Evolutionary conservation across 345 rosid genomes (phyloP).

Genomic region (Lumnitzera racemosa): DNA sequence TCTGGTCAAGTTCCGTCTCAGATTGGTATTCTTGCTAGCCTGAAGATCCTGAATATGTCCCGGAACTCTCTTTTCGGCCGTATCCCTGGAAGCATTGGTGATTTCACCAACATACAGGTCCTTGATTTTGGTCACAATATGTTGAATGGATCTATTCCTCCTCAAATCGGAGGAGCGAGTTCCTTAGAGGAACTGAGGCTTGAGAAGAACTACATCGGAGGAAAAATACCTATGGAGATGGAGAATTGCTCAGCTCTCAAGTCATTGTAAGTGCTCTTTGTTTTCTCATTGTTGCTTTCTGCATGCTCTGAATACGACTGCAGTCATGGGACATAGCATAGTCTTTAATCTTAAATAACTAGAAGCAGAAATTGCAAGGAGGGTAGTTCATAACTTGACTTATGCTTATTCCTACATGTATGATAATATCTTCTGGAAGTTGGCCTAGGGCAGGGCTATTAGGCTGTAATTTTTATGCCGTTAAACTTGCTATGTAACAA

Average conservation of each 20-base stretch:
- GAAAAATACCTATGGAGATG: conserved; percentile 56
- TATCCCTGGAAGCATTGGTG: conserved; percentile 55
- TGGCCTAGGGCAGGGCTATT: too few relatives aligned
- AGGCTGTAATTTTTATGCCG: too few relatives aligned
- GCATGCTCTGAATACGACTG: background rate
- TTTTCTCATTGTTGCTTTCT: conserved; percentile 1
- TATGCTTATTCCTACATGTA: too few relatives aligned
- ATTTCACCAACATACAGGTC: conserved; percentile 26
- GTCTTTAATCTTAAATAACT: too few relatives aligned
- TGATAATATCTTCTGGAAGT: too few relatives aligned
- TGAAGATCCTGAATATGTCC: conserved; percentile 63
- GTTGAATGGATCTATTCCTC: conserved; percentile 71
- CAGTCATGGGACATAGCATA: background rate
- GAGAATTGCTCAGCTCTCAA: conserved; percentile 52
- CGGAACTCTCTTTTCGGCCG: conserved; percentile 54
- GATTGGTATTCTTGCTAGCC: conserved; percentile 42
- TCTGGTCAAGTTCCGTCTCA: conserved; percentile 56
- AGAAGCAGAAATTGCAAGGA: too few relatives aligned
- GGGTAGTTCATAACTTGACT: too few relatives aligned
- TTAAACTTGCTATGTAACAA: too few relatives aligned
- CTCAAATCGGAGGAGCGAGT: conserved; percentile 53
- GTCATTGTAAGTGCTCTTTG: conserved; percentile 50
- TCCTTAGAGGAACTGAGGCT: conserved; percentile 51
- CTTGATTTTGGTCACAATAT: conserved; percentile 68
- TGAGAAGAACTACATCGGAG: conserved; percentile 56